Conservation (phyloP, 371 early-diverging fungal species). For the Circinella minor region DNA sequence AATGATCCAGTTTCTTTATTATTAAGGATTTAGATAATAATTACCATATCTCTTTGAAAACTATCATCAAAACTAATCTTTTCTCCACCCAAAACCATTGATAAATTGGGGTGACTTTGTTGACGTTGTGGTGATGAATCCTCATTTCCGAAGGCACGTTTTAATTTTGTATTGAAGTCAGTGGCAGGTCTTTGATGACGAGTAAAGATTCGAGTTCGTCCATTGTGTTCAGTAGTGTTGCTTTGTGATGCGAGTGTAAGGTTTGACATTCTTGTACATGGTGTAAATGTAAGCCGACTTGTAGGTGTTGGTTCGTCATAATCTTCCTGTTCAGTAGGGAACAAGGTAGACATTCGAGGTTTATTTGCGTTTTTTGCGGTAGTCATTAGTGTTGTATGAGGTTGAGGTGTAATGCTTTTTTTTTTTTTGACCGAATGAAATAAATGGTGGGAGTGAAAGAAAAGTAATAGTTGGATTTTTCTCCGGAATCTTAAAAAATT, state of each 20-base stretch:
- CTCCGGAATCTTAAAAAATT: conserved; percentile 7
- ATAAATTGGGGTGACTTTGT: neutral
- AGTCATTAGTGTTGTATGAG: neutral
- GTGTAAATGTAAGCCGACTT: conserved; percentile 2
- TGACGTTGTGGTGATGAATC: neutral
- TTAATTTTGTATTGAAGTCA: conserved; percentile 7
- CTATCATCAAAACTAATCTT: conserved; percentile 3
- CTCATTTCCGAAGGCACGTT: neutral
- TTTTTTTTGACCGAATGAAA: neutral
- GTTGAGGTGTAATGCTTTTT: neutral
- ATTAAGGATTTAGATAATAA: neutral
- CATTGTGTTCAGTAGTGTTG: neutral
- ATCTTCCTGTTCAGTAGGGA: neutral
- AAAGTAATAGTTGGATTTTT: neutral
- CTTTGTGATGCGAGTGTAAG: neutral
- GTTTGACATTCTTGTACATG: conserved; percentile 10
- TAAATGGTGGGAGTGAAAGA: neutral
- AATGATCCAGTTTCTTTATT: neutral
- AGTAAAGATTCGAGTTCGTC: neutral
- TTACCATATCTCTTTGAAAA: conserved; percentile 6
- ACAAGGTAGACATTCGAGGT: neutral
- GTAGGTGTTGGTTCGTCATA: conserved; percentile 5
- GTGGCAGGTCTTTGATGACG: neutral
- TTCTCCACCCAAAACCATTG: conserved; percentile 1
- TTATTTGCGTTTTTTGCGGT: neutral